Percentiles rank a stretch among this genome's conserved stretches.
These are phyloP conservation scores for Balakata baccata DNA, from an alignment of 345 rosid species.

Conservation along the genomic window DNA sequence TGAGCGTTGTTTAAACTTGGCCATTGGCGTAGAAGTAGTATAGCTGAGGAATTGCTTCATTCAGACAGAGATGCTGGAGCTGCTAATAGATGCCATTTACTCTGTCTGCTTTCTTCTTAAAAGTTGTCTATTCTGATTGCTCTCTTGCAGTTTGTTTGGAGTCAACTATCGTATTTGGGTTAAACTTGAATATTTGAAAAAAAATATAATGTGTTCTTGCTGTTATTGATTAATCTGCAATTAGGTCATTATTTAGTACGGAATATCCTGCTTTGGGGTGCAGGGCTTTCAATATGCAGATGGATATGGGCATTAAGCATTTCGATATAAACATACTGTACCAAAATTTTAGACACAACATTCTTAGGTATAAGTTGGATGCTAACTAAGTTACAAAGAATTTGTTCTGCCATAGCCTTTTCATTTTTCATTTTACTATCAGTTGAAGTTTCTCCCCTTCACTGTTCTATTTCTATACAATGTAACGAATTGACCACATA, in stretches of 20 bases:
- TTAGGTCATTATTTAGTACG: background rate
- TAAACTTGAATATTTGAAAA: constrained; percentile 1
- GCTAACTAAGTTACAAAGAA: background rate
- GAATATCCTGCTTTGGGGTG: constrained; percentile 9
- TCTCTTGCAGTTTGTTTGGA: background rate
- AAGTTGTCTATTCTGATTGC: background rate
- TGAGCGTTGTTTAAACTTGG: constrained; percentile 9
- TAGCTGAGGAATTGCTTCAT: constrained; percentile 15
- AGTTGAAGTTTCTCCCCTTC: background rate
- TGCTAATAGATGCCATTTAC: background rate
- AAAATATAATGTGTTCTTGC: background rate
- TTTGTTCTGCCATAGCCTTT: too few species aligned
- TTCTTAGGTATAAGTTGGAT: background rate
- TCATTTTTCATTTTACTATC: background rate
- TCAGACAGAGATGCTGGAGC: constrained; percentile 15
- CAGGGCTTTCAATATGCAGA: background rate
- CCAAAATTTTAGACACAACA: background rate
- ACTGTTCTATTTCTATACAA: background rate
- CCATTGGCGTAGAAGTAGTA: background rate
- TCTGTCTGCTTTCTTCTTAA: background rate
- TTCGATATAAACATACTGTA: background rate
- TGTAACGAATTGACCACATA: background rate
- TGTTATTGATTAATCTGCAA: background rate
- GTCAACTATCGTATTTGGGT: background rate
- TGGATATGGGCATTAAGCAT: background rate